These are phyloP conservation scores for Leavenworthia alabamica DNA, from an alignment of 345 rosid genomes.

Conservation along the genomic window DNA sequence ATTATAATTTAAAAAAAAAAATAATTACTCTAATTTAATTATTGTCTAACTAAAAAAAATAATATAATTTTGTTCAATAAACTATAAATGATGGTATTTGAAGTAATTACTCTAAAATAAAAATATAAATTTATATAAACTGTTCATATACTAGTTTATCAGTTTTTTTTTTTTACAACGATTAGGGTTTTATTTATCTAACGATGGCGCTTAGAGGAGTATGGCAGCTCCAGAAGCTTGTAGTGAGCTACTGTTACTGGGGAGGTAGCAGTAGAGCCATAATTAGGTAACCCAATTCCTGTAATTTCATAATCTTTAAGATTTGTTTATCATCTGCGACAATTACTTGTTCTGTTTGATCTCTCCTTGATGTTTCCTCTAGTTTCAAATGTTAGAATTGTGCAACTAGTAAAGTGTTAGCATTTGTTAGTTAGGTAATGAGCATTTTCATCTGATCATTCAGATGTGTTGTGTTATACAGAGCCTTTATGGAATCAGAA, in stretches of 20 bases:
- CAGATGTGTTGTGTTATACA: constrained; percentile 1
- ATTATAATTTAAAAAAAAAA: no score
- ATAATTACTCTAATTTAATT: no score
- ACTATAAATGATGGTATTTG: no score
- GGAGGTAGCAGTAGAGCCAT: constrained; percentile 94
- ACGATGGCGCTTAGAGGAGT: constrained; percentile 70
- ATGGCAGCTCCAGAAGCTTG: constrained; percentile 84
- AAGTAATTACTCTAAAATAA: no score
- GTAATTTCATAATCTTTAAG: not conserved
- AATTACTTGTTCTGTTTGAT: not conserved
- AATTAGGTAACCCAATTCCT: constrained; percentile 39
- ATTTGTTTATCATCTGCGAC: not conserved
- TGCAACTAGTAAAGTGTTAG: not conserved
- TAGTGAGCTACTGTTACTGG: constrained; percentile 82
- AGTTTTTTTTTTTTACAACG: not conserved
- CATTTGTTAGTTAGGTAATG: not conserved
- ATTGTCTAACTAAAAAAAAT: no score
- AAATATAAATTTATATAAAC: no score
- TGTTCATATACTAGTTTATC: no score
- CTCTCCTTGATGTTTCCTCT: not conserved
- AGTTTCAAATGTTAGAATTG: not conserved
- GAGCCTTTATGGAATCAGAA: constrained; percentile 82
- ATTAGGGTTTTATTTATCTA: constrained; percentile 3
- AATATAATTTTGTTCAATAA: no score
- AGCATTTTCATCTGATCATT: not conserved